Base-by-base conservation (phyloP, 306 rosid species). In the Rosa multiflora region DNA sequence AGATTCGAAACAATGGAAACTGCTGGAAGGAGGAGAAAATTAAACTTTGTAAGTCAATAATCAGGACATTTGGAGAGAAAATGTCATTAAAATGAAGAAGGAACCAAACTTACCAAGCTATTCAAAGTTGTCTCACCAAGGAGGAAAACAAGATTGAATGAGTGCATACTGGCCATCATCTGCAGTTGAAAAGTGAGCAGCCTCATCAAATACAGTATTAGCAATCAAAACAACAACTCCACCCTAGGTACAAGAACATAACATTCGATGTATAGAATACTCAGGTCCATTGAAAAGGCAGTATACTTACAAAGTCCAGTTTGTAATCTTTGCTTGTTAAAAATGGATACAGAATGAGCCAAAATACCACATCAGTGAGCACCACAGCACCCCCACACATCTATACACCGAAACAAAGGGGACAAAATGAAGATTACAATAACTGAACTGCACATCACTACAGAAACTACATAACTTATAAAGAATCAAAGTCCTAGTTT, bases 321-420 rank as follows among this genome's bases (percentile, higher is more conserved):
- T 56, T 51, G 82, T 61, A 81, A 47, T 80, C 88, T 51, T 70
- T 69, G 48, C 86, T 37, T 20, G 84, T 86, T 81, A 90, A 68
- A 83, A 81, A 80, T 81, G 98, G 99, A 86, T 92, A 92, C 76
- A 95, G 80, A 77, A 95, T 10, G 48, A 90, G 84, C 99, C 99
- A 95, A 83, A 90, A 95, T 73, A 95, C 93, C 23, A 32, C 18
- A 82, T 93, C 99, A 23, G 98, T 95, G 82, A 95, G 96, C 42
- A 73, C 67, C 39, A 87, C 91, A 51, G 98, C 93, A 86, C 99
- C 98, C 29, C 90, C 96, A 71, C 89, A 83, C 72, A 81, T 88
- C 99, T 95, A 78, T 32, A 74, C 17, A 82, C 77, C 78, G 29
- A 78, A 79, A 74, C 67, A 80, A 62, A 76, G 20, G 67, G 67